phyloP scores from a whole-genome alignment of 2,329 filamentous ascomycete genomes.

The Meredithiella fracta region DNA sequence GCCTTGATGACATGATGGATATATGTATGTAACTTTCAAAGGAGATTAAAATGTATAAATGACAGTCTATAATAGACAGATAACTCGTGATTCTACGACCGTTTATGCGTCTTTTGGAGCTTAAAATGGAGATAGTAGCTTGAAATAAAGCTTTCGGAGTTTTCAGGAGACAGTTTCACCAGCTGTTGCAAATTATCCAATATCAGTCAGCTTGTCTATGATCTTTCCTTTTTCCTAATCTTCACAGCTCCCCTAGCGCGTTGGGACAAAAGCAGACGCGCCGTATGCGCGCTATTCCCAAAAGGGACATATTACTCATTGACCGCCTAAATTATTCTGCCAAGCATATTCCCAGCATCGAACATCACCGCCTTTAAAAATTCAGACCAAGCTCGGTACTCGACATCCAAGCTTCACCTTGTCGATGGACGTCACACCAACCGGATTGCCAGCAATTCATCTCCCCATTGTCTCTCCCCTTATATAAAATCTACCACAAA shows the following conservation, averaged over 20 bases:
- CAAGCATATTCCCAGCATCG: neutral
- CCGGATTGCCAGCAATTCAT: too few species aligned
- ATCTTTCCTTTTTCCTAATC: slow-evolving; percentile 3
- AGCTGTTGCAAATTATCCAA: neutral
- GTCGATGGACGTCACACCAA: too few species aligned
- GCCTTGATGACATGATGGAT: slow-evolving; percentile 49
- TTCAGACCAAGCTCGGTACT: slow-evolving; percentile 5
- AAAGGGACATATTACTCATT: slow-evolving; percentile 9
- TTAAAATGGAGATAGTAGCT: neutral
- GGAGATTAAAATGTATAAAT: neutral
- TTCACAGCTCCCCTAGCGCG: slow-evolving; percentile 1
- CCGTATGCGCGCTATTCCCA: slow-evolving; percentile 4
- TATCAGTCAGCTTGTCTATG: neutral
- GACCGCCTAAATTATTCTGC: slow-evolving; percentile 11
- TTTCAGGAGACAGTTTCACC: neutral
- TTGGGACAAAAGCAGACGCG: slow-evolving; percentile 3
- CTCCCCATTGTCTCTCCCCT: neutral
- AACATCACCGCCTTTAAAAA: slow-evolving; percentile 12
- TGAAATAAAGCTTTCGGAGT: neutral
- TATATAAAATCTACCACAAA: neutral
- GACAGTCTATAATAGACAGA: neutral
- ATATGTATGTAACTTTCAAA: neutral
- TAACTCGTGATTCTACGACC: neutral
- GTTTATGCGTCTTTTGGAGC: neutral
- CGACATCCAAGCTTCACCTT: neutral